Base-by-base conservation (phyloP, 768 basidiomycete genomes). In the Amanita rimosa region DNA sequence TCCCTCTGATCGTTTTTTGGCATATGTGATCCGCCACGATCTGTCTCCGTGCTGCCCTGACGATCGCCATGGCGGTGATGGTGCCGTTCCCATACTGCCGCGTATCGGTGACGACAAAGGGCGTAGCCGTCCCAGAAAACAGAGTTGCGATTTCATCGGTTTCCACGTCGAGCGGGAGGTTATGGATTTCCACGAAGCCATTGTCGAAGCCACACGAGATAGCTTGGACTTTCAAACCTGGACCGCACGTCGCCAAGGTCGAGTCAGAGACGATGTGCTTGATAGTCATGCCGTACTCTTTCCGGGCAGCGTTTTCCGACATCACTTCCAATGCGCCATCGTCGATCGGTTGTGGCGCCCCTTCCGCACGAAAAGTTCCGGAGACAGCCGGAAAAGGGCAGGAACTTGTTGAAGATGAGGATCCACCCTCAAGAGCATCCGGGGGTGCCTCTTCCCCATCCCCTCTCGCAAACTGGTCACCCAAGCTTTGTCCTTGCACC, bases 171-270 rank as follows among this genome's bases (percentile, higher is more conserved):
- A 38, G 5, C 3, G 56, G 56, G 17, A 59, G 45, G n/a, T 54
- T 46, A 17, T 51, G 46, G 39, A 59, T 37, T 6, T 51, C 37
- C 21, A 52, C 35, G n/a, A 47, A 31, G 24, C 58, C 53, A 17
- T 48, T 38, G 37, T 52, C 54, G 47, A 58, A 57, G 26, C 54
- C 55, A 14, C 52, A 52, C 11, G 54, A 53, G 49, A 53, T 40
- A 4, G 44, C 26, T 37, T 29, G 41, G 35, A 55, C 39, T 3
- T 26, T 19, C 9, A 45, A 17, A 26, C 24, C 69, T 43, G 51
- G 60, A 54, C 50, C 58, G 58, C 52, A 54, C 17, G 53, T 55
- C 27, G 55, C 58, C 29, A 57, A 45, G 4, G 50, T 55, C 1
- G 58, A 55, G 22, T 26, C 47, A 8, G 26, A 33, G 10, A 48